Evolutionary conservation across 176 grass and related monocot genomes (phyloP), one percentile per base, ranked within the genome.

Genomic region (Carex cristatella): DNA sequence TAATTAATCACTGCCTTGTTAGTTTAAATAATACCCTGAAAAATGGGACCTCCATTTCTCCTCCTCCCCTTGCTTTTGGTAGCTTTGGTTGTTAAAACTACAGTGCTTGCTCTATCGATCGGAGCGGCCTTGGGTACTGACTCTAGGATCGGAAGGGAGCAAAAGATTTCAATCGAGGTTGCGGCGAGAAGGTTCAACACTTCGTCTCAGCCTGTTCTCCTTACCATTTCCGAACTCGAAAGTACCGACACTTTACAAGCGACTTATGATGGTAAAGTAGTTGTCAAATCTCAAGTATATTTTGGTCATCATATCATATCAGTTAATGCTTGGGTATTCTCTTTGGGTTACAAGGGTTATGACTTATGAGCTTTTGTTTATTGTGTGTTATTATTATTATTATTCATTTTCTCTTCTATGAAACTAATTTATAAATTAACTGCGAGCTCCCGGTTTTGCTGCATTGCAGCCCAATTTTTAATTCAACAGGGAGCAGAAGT

Each of bases 401-500:
- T 49, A 49, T 49, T 49, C 46, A 49, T 49, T 49, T 49, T 49
- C 8, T 49, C 46, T 49, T 49, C 46, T 49, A 49, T 9, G 8
- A 10, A 49, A 49, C 9, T 1, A 48, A 48, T 2, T 48, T 8
- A 9, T 69, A 37, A 15, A 16, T 69, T 38, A 69, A 69, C 33
- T 38, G 5, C 6, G 11, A 40, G 13, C 1, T 38, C 5, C 13
- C 18, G 32, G 1, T 82, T 82, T 65, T 37, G 33, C 27, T 67
- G 77, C 8, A 49, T 49, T 49, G 46, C 83, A 89, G 87, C 77
- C 0, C 69, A 63, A 75, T 7, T 79, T 60, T 57, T 85, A 46
- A 75, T 85, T 57, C 42, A 53, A 35, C 60, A 73, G 83, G 82
- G 87, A 71, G 83, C 76, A 32, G 83, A 81, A 61, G 76, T 70